Percentiles rank a stretch among this genome's conserved stretches.
Conservation (phyloP, 768 basidiomycete genomes). For the Macrolepiota dolichaula region DNA sequence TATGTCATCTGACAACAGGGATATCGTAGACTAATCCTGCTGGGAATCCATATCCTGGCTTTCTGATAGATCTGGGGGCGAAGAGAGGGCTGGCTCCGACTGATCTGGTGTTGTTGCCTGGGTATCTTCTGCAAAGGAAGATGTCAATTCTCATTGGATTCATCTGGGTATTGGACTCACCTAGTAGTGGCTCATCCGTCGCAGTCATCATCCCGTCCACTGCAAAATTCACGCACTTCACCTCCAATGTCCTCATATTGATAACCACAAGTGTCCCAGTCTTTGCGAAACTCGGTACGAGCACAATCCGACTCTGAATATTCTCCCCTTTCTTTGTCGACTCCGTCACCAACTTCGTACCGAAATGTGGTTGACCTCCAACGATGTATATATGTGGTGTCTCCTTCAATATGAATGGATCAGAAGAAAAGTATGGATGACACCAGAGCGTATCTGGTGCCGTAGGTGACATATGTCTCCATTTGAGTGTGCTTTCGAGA, state of each 20-base stretch:
- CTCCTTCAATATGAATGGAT: slow-evolving; percentile 86
- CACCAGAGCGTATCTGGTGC: slow-evolving; percentile 99
- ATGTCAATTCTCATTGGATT: not conserved
- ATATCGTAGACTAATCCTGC: slow-evolving; percentile 3
- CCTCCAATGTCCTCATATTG: slow-evolving; percentile 73
- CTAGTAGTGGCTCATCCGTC: slow-evolving; percentile 15
- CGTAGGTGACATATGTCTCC: slow-evolving; percentile 98
- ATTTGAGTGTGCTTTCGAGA: slow-evolving; percentile 76
- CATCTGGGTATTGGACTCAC: slow-evolving; percentile 11
- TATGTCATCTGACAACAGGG: slow-evolving; percentile 2
- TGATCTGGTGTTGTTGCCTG: slow-evolving; percentile 16
- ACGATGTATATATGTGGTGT: slow-evolving; percentile 90
- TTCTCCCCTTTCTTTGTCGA: slow-evolving; percentile 23
- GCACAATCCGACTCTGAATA: slow-evolving; percentile 63
- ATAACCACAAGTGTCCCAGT: slow-evolving; percentile 79
- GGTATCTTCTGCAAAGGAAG: slow-evolving; percentile 13
- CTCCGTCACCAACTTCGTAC: slow-evolving; percentile 61
- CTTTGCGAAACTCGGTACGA: slow-evolving; percentile 78
- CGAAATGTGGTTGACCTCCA: slow-evolving; percentile 87
- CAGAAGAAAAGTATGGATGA: slow-evolving; percentile 83
- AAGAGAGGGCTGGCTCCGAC: slow-evolving; percentile 23
- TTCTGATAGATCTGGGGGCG: slow-evolving; percentile 16
- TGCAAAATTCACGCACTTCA: slow-evolving; percentile 58
- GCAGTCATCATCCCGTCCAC: slow-evolving; percentile 43
- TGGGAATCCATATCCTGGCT: slow-evolving; percentile 13